Percentiles rank a stretch among this genome's conserved stretches.
These are phyloP conservation scores for Lachnellula occidentalis DNA, from an alignment of 2,329 filamentous ascomycete genomes.

Conservation along the genomic window DNA sequence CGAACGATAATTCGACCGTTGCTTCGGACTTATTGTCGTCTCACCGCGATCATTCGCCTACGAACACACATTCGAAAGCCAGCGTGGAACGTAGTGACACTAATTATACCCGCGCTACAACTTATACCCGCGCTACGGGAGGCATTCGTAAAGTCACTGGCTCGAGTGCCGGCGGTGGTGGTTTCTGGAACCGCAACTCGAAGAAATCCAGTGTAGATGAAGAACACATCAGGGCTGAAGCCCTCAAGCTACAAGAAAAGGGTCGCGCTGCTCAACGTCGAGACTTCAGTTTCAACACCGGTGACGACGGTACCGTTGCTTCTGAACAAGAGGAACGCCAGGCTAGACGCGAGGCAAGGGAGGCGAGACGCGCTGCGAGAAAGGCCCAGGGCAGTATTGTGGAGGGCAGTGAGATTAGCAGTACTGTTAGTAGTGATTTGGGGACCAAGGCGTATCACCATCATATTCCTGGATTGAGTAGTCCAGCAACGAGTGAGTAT, in stretches of 20 bases:
- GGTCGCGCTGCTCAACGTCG: slow-evolving; percentile 37
- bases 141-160: slow-evolving; percentile 30
- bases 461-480: slow-evolving; percentile 29
- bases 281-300: slow-evolving; percentile 30
- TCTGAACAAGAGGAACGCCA: slow-evolving; percentile 7
- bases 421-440: slow-evolving; percentile 23
- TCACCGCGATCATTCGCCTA: slow-evolving; percentile 52
- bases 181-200: slow-evolving; percentile 12
- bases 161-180: slow-evolving; percentile 3
- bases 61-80: slow-evolving; percentile 42
- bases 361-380: slow-evolving; percentile 7
- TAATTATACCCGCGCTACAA: slow-evolving; percentile 18
- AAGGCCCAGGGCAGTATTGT: neutral
- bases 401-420: slow-evolving; percentile 15
- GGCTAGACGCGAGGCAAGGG: slow-evolving; percentile 11
- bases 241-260: slow-evolving; percentile 49
- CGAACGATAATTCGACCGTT: slow-evolving; percentile 43
- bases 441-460: slow-evolving; percentile 33
- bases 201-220: slow-evolving; percentile 5
- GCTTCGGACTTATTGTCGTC: slow-evolving; percentile 52
- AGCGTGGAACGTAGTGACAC: slow-evolving; percentile 24
- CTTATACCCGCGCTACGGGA: slow-evolving; percentile 16
- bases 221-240: slow-evolving; percentile 51
- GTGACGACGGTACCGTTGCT: slow-evolving; percentile 26
- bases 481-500: slow-evolving; percentile 24